Evolutionary conservation across 106 monocot genomes (phyloP).

Genomic region (Phalaenopsis equestris): DNA sequence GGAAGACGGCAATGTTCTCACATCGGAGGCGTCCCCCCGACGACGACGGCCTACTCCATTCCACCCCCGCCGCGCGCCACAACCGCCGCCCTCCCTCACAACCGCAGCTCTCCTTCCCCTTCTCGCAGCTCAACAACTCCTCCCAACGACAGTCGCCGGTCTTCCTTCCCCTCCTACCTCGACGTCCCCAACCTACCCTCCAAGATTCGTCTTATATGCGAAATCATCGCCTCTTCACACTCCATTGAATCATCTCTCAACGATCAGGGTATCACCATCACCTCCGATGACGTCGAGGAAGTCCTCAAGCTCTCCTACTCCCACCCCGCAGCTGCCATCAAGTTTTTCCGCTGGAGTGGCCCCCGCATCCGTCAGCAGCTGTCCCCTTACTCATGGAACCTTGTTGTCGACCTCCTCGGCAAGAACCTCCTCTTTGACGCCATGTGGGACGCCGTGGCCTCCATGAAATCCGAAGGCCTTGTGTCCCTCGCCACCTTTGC

Average conservation of each 20-base stretch:
- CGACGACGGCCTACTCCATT: background rate
- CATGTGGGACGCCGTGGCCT: conserved; percentile 61
- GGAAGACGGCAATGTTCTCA: background rate
- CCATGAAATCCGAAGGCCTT: conserved; percentile 33
- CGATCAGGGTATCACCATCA: conserved; percentile 18
- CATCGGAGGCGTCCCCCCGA: background rate
- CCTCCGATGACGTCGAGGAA: conserved; percentile 46
- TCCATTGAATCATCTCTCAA: conserved; percentile 4
- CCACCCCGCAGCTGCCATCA: conserved; percentile 37
- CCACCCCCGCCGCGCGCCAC: conserved; percentile 1
- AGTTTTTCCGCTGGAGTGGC: conserved; percentile 61
- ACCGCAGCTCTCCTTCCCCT: conserved; percentile 3
- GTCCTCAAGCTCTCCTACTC: conserved; percentile 81
- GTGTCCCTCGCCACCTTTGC: conserved; percentile 85
- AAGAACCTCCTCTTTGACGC: conserved; percentile 58
- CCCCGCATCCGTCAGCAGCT: conserved; percentile 18
- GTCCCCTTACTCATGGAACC: conserved; percentile 82
- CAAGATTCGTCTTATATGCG: conserved; percentile 33
- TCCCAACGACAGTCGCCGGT: background rate
- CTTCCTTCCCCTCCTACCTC: conserved; percentile 34
- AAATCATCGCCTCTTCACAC: conserved; percentile 30
- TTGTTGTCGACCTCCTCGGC: conserved; percentile 79
- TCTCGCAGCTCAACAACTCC: background rate
- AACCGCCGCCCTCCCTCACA: conserved; percentile 3
- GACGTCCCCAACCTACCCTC: conserved; percentile 30